Evolutionary conservation across 2,329 filamentous ascomycete species (phyloP).

Genomic region (Mycosphaerella sp.): DNA sequence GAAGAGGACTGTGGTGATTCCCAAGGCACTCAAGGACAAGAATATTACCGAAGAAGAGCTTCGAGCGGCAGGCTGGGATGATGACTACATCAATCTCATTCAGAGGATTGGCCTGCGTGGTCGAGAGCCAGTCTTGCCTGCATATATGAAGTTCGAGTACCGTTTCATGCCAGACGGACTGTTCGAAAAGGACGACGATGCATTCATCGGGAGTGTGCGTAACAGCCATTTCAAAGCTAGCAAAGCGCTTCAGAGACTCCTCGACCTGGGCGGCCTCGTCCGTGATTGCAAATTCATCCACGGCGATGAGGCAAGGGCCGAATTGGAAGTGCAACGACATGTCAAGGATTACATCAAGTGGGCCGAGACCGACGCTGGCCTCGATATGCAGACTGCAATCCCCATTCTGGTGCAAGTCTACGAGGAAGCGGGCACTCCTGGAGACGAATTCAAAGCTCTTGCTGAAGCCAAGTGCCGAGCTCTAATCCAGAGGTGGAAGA

Average conservation of each 20-base stretch:
- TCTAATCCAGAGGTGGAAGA: constrained; percentile 41
- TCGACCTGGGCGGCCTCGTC: constrained; percentile 47
- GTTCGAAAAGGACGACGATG: constrained; percentile 43
- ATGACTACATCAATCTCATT: constrained; percentile 49
- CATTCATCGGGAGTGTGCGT: constrained; percentile 43
- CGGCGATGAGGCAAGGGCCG: constrained; percentile 21
- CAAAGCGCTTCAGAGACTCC: constrained; percentile 46
- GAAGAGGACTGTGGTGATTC: constrained; percentile 20
- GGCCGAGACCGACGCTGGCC: constrained; percentile 45
- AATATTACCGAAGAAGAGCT: constrained; percentile 26
- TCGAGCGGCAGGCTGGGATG: constrained; percentile 40
- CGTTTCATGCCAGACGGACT: constrained; percentile 48
- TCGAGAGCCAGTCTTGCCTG: constrained; percentile 50
- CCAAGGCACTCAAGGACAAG: constrained; percentile 22
- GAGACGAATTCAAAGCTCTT: constrained; percentile 38
- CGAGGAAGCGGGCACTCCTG: constrained; percentile 37
- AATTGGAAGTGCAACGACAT: constrained; percentile 18
- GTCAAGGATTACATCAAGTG: constrained; percentile 48
- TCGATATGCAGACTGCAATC: constrained; percentile 33
- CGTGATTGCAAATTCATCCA: constrained; percentile 45
- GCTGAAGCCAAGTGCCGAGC: constrained; percentile 41
- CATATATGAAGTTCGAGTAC: constrained; percentile 50
- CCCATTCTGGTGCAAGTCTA: constrained; percentile 45
- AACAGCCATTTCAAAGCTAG: constrained; percentile 46
- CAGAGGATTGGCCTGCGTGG: constrained; percentile 51